These are phyloP conservation scores for Candida glucosophila DNA, from an alignment of 1,139 yeast genomes.

Conservation along the genomic window DNA sequence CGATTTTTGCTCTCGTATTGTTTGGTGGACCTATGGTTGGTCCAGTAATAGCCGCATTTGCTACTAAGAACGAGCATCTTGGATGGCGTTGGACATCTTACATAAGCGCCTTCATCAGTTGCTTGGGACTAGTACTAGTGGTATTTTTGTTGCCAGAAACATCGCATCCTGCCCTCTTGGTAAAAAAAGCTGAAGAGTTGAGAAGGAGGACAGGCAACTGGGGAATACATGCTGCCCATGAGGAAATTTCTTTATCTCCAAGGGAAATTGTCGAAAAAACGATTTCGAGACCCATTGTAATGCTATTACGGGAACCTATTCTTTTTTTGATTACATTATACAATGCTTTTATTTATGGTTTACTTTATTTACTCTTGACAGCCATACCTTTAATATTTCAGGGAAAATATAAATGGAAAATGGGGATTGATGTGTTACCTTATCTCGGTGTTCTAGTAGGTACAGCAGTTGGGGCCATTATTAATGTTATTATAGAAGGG, in stretches of 20 bases:
- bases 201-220: constrained; percentile 47
- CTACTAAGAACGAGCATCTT: constrained; percentile 35
- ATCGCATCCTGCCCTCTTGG: constrained; percentile 35
- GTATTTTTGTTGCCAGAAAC: constrained; percentile 40
- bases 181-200: constrained; percentile 45
- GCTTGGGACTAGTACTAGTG: constrained; percentile 3
- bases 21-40: constrained; percentile 5
- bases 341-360: constrained; percentile 73
- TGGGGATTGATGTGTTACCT: constrained; percentile 48
- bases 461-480: constrained; percentile 42
- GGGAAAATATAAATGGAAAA: constrained; percentile 42
- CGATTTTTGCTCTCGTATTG: constrained; percentile 9
- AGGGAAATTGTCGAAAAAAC: constrained; percentile 59
- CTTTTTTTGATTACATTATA: constrained; percentile 54
- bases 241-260: constrained; percentile 49
- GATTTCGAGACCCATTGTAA: constrained; percentile 52
- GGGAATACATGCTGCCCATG: constrained; percentile 77
- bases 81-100: constrained; percentile 40
- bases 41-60: constrained; percentile 37
- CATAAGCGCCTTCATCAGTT: constrained; percentile 2
- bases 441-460: constrained; percentile 52
- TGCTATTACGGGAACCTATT: constrained; percentile 63
- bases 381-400: constrained; percentile 67
- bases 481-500: constrained; percentile 22
- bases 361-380: constrained; percentile 60